These are phyloP conservation scores for Spergularia azorica DNA, from an alignment of 179 eudicot species.

Conservation along the genomic window DNA sequence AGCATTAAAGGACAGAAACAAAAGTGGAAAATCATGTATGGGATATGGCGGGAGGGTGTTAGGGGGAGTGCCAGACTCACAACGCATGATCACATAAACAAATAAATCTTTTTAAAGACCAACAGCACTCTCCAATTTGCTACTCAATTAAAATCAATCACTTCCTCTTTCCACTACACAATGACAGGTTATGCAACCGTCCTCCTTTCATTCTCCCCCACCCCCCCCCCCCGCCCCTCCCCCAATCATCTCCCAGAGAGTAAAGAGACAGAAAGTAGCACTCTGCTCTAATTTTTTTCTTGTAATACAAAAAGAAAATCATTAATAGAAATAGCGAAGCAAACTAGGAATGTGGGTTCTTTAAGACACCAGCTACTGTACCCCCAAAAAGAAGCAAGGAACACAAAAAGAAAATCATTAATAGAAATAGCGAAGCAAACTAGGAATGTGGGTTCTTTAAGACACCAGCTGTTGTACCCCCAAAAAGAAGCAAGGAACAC, in stretches of 20 bases:
- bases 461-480: too few relatives aligned
- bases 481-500: too few relatives aligned
- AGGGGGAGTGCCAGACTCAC: not conserved
- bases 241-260: not conserved
- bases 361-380: too few relatives aligned
- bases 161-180: too few relatives aligned
- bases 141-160: not conserved
- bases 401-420: not conserved
- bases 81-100: not conserved
- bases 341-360: not conserved
- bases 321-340: not conserved
- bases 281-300: not conserved
- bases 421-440: not conserved
- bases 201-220: not conserved
- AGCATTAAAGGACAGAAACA: not conserved
- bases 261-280: not conserved
- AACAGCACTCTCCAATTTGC: not conserved
- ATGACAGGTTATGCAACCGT: not conserved
- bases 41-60: not conserved
- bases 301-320: not conserved
- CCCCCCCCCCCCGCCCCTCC: not conserved
- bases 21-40: not conserved
- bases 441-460: not conserved
- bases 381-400: too few relatives aligned
- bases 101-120: not conserved